Evolutionary conservation across 768 basidiomycete genomes (phyloP), one percentile per base, ranked within the genome.

Genomic region (Cystofilobasidium macerans): DNA sequence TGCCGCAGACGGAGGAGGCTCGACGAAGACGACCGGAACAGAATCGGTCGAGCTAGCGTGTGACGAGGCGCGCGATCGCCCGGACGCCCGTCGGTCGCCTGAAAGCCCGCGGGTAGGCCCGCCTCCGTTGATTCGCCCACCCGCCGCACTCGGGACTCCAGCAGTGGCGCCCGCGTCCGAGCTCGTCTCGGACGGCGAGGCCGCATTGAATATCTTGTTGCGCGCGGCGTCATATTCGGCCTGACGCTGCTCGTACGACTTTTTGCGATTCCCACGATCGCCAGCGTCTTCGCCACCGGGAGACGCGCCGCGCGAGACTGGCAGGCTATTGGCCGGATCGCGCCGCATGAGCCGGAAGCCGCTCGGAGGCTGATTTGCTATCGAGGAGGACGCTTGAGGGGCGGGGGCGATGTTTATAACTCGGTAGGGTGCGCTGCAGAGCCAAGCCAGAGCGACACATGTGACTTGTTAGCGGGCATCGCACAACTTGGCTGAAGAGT

Each of bases 321-420:
- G 57, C 28, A 38, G 43, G 45, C 57, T 59, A 13, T 33, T 48
- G 1, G 59, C 30, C 0, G 65, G 65, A 30, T 66, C 65, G 18
- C 65, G 45, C 16, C 65, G 48, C 67, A 68, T 68, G 56, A 68
- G 56, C 24, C 59, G 58, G 67, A 68, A 68, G 4, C 58, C 48
- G 60, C 36, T 61, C 45, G 64, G 45, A 32, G 67, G 33, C 32
- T 58, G 30, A 62, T 45, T 26, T 35, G 61, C 28, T 7, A 26
- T 7, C 24, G 58, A 28, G 8, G 22, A 7, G 20, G 61, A 22
- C 12, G 61, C 40, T 11, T 53, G 57, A 4, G 42, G 33, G 30
- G 62, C 53, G 20, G 67, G 67, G 20, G 58, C 61, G 40, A 68
- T 68, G 53, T 68, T 62, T 43, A 56, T 47, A 43, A 68, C 63